Evolutionary conservation across 2,329 filamentous ascomycete species (phyloP).

Genomic region (Aspergillus candidus): DNA sequence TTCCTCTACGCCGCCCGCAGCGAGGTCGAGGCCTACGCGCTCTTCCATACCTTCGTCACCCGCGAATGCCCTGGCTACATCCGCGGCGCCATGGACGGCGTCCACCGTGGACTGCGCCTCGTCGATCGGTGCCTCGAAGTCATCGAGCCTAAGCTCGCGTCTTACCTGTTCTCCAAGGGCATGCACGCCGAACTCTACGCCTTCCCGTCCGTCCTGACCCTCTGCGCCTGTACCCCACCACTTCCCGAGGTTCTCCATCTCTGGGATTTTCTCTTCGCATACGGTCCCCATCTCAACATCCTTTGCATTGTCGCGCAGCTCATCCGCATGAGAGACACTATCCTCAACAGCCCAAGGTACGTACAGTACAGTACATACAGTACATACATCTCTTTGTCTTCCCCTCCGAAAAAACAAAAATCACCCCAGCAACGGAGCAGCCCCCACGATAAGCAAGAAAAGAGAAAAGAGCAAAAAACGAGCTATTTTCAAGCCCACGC

Average conservation of each 20-base stretch:
- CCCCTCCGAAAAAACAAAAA: background rate
- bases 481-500: too few species aligned
- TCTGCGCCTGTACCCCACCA: slow-evolving; percentile 93
- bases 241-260: slow-evolving; percentile 85
- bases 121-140: slow-evolving; percentile 90
- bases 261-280: slow-evolving; percentile 97
- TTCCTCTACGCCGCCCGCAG: slow-evolving; percentile 92
- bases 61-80: slow-evolving; percentile 90
- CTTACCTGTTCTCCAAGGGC: slow-evolving; percentile 77
- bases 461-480: too few species aligned
- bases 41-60: slow-evolving; percentile 83
- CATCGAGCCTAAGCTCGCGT: slow-evolving; percentile 80
- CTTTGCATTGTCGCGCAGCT: slow-evolving; percentile 94
- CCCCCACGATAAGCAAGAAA: background rate
- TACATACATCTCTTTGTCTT: background rate
- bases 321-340: slow-evolving; percentile 76
- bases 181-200: slow-evolving; percentile 93
- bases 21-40: slow-evolving; percentile 88
- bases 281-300: slow-evolving; percentile 90
- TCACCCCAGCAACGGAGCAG: too few species aligned
- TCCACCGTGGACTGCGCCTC: slow-evolving; percentile 82
- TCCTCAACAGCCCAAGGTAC: slow-evolving; percentile 78
- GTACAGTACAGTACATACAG: slow-evolving; percentile 5
- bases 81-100: slow-evolving; percentile 91
- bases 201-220: slow-evolving; percentile 87